Base-by-base conservation (phyloP, 352 stramenopile genomes). In the Blastocystis sp. region DNA sequence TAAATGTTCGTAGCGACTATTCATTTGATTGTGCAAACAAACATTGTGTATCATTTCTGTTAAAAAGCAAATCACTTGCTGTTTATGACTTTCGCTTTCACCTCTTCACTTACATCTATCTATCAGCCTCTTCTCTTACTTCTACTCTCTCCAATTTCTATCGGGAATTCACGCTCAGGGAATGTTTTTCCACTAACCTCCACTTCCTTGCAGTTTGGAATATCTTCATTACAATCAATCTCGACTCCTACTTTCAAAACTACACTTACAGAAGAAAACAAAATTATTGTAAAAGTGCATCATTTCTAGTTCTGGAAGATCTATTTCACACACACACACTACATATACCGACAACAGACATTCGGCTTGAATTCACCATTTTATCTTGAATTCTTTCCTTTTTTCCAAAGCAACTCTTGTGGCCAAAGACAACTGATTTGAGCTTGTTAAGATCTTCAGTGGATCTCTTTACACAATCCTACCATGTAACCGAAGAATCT, bases 271-370 rank as follows among this genome's bases (percentile, higher is more conserved):
- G 39, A 66, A 85, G 37, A 64, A 69, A 50, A 85, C 73, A 41
- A 85, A 85, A 45, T 85, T 85, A 20, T 85, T 85, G 37, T 68
- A 54, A 20, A 85, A 62, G 11, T 26, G 45, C 20, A 85, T 26
- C 24, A 34, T 20, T 34, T 66, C 6, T 13, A 85, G 39, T 3
- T 50, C 34, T 20, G 73, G 43, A 26, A 64, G 45, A 43, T 85
- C 73, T 85, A 69, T 7, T 30, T 68, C 3, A 68, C 50, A 30
- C 3, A 30, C 2, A 16, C 2, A 6, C 18, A 9, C 9, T 2
- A 18, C n/a, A 3, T 8, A 2, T 53, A 85, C 73, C 24, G 30
- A 50, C 34, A 26, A 56, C 45, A 3, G 73, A 85, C 45, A 85
- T 66, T 18, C 73, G 73, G 53, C 73, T 85, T n/a, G 54, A 45